Evolutionary conservation across 805 yeast genomes (phyloP), one percentile per base, ranked within the genome.

Genomic region (Metschnikowia kofuensis): DNA sequence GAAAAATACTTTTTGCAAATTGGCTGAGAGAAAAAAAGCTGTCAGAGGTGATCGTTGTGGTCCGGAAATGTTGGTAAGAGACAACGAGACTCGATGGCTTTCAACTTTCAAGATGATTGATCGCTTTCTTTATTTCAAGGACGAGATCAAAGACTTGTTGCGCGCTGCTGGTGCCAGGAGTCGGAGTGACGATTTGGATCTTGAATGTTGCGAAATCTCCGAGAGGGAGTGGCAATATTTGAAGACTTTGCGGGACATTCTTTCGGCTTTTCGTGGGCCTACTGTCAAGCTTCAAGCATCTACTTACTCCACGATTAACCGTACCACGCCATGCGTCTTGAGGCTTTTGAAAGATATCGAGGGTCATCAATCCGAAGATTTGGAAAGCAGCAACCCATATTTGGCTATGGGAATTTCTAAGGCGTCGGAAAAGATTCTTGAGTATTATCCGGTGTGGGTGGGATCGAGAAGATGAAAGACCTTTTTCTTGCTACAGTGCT

Each of bases 271-370:
- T 27, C 15, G 39, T 7, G 32, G 28, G 4, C 44, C 44, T 13
- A 45, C 44, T 21, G 16, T 45, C 27, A 35, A 29, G 40, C 48
- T 45, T 29, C 48, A 40, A 36, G 44, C 37, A 5, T 35, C 48
- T 10, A 21, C 38, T 4, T 21, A 44, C 35, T n/a, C 42, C 26
- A 26, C 37, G 14, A 35, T 35, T 21, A 2, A 45, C 26, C 48
- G 28, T 5, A 40, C 48, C 14, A 35, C 32, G 6, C 40, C 48
- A 12, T 26, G 21, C 11, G 44, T 45, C 29, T 16, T 21, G 12
- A 26, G 29, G 34, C 40, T 40, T 28, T 39, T 40, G 31, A 34
- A 30, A 9, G 16, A 8, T 35, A 12, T 44, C 13, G 35, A 39
- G 7, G 10, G 37, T 28, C 34, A 14, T n/a, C 11, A 26, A 12